Conservation (phyloP, 1,284 basidiomycete species). For the Anthracocystis setariae region DNA sequence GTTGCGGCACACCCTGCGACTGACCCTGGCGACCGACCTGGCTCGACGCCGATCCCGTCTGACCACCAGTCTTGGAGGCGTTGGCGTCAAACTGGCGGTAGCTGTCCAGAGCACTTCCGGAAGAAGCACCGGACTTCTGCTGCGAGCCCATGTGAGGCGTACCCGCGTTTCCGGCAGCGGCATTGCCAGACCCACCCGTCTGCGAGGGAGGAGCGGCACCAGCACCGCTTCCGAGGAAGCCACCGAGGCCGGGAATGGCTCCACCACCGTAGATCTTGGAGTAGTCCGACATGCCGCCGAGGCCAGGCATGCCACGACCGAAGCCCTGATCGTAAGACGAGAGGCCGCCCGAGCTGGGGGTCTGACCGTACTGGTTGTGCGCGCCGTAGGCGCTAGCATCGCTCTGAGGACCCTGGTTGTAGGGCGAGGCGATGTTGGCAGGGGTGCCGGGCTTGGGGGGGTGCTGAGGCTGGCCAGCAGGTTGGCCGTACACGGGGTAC, state of each 20-base stretch:
- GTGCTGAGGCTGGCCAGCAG: conserved; percentile 58
- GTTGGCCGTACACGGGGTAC: conserved; percentile 66
- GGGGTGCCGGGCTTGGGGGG: conserved; percentile 61
- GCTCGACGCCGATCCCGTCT: conserved; percentile 23
- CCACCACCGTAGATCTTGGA: conserved; percentile 62
- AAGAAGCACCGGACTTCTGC: conserved; percentile 46
- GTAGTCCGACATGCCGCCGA: conserved; percentile 55
- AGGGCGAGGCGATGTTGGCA: conserved; percentile 61
- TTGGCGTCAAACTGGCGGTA: conserved; percentile 51
- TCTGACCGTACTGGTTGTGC: conserved; percentile 57
- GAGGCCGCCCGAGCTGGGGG: conserved; percentile 37
- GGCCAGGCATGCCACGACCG: conserved; percentile 47
- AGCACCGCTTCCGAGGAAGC: conserved; percentile 49
- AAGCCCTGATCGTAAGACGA: conserved; percentile 64
- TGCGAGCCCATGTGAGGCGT: conserved; percentile 51
- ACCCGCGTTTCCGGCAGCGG: conserved; percentile 36
- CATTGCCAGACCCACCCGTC: conserved; percentile 30
- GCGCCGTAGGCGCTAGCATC: conserved; percentile 52
- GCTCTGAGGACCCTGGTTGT: conserved; percentile 52
- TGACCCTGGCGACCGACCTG: conserved; percentile 47
- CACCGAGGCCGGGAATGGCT: conserved; percentile 54
- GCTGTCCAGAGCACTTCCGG: conserved; percentile 47
- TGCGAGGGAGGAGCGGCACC: conserved; percentile 49
- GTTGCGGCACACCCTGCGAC: conserved; percentile 39
- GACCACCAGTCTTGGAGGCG: conserved; percentile 36